These are phyloP conservation scores for Fusarium burgessii DNA, from an alignment of 2,329 filamentous ascomycete genomes.

Conservation along the genomic window DNA sequence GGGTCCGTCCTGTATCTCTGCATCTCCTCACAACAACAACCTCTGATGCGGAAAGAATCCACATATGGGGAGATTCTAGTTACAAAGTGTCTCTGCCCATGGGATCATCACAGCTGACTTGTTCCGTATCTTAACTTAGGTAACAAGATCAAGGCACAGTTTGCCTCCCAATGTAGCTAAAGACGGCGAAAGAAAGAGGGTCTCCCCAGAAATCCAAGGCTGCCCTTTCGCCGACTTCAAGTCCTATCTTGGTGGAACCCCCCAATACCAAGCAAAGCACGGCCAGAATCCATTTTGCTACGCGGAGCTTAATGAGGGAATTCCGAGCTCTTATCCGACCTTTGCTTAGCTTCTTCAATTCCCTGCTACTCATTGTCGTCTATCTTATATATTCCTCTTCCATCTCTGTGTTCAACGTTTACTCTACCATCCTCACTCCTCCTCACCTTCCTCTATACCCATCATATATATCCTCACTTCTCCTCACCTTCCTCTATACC, in stretches of 20 bases:
- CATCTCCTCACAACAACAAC: background rate
- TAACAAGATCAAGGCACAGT: constrained; percentile 17
- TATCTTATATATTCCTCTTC: constrained; percentile 37
- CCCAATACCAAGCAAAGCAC: constrained; percentile 26
- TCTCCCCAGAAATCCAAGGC: constrained; percentile 33
- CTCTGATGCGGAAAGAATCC: background rate
- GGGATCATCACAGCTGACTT: constrained; percentile 4
- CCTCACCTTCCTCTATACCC: background rate
- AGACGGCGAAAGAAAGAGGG: constrained; percentile 16
- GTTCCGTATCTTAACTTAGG: background rate
- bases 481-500: constrained; percentile 1
- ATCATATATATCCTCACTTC: background rate
- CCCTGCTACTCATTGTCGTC: constrained; percentile 26
- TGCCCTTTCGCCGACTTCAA: constrained; percentile 24
- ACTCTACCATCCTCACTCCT: background rate
- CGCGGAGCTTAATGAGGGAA: constrained; percentile 40
- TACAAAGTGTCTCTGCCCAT: constrained; percentile 16
- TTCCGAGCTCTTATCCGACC: constrained; percentile 32
- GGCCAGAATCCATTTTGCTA: constrained; percentile 8
- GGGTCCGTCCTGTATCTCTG: background rate
- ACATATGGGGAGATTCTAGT: constrained; percentile 10
- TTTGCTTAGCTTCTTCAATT: constrained; percentile 9
- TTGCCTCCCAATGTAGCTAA: constrained; percentile 29
- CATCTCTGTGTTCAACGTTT: constrained; percentile 11
- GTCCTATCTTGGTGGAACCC: constrained; percentile 22